phyloP scores from a whole-genome alignment of 2,329 filamentous ascomycete genomes.

The Paecilomyces variotii region DNA sequence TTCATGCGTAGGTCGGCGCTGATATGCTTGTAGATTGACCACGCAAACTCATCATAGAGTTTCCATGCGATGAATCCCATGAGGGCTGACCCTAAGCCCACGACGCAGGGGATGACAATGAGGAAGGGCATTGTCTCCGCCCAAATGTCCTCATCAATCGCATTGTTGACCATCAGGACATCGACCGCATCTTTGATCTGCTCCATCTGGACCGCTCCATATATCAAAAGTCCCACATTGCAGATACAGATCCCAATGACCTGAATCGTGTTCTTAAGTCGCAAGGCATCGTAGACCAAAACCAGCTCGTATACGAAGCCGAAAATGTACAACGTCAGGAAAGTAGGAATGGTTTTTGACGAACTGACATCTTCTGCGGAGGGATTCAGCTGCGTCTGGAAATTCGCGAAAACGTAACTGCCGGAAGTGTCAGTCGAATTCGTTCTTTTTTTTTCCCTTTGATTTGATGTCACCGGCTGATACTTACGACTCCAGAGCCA shows the following conservation, averaged over 20 bases:
- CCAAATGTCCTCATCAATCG: conserved; percentile 56
- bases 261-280: conserved; percentile 96
- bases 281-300: conserved; percentile 85
- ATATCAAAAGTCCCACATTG: conserved; percentile 85
- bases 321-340: conserved; percentile 93
- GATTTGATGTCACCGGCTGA: background rate
- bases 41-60: conserved; percentile 95
- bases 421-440: background rate
- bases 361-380: conserved; percentile 34
- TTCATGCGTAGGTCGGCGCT: conserved; percentile 96
- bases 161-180: conserved; percentile 39
- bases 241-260: conserved; percentile 90
- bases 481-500: conserved; percentile 79
- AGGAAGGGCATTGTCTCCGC: conserved; percentile 63
- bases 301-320: conserved; percentile 88
- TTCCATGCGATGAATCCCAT: conserved; percentile 83
- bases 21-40: conserved; percentile 99
- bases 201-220: conserved; percentile 85
- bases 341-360: conserved; percentile 73
- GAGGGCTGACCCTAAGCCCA: conserved; percentile 64
- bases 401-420: conserved; percentile 84
- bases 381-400: conserved; percentile 53
- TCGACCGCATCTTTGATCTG: conserved; percentile 72
- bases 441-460: conserved; percentile 1
- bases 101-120: conserved; percentile 75